Evolutionary conservation across 2,329 filamentous ascomycete genomes (phyloP).

Genomic region (Colletotrichum sublineola): DNA sequence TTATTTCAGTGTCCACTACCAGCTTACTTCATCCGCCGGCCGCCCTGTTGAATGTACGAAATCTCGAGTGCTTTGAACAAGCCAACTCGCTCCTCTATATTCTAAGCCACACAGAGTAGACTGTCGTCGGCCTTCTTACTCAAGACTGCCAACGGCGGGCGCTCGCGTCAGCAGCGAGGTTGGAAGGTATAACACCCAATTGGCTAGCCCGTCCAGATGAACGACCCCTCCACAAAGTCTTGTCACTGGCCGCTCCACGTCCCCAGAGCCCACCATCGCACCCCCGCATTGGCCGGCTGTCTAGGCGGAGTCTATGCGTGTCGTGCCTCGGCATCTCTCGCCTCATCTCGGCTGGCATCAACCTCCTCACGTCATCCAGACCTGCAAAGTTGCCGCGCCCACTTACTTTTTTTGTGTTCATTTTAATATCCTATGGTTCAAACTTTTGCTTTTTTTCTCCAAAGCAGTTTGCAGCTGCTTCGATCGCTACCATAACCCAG

Average conservation of each 20-base stretch:
- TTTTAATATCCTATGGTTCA: too few species aligned
- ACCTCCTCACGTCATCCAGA: constrained; percentile 17
- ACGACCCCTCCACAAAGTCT: background rate
- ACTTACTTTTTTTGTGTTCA: background rate
- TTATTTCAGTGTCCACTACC: background rate
- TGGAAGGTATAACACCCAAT: constrained; percentile 37
- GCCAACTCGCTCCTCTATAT: background rate
- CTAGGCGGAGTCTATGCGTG: background rate
- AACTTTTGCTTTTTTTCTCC: background rate
- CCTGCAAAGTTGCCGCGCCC: background rate
- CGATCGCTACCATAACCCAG: background rate
- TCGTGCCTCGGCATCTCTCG: constrained; percentile 36
- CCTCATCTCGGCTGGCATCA: background rate
- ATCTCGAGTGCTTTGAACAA: background rate
- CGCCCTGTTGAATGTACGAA: background rate
- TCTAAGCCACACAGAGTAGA: background rate
- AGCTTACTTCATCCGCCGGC: background rate
- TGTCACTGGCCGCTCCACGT: background rate
- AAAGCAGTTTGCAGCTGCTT: background rate
- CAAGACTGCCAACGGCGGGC: background rate
- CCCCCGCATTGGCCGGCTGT: background rate
- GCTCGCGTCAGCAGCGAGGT: background rate
- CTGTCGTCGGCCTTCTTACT: background rate
- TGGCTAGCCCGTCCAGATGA: constrained; percentile 19
- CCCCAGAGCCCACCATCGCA: constrained; percentile 1